Percentiles rank a stretch among this genome's conserved stretches.
Conservation (phyloP, 805 yeast genomes). For the Danielozyma ontarioensis region DNA sequence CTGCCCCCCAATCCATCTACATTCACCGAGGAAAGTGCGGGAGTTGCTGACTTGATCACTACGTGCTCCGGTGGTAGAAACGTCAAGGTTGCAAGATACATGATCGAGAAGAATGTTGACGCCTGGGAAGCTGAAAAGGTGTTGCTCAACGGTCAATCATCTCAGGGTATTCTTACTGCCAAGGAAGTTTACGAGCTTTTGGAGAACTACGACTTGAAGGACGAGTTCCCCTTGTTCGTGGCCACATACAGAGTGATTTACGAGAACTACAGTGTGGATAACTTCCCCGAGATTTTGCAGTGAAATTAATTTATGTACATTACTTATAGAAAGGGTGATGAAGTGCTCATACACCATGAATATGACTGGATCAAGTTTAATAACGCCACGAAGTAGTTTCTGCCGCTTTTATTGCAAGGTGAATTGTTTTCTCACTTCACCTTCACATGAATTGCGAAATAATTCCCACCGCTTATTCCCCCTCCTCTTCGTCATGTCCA, state of each 20-base stretch:
- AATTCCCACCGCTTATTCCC: no score
- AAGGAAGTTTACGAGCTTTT: slow-evolving; percentile 88
- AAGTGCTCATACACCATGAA: no score
- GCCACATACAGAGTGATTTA: slow-evolving; percentile 81
- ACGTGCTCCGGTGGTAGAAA: slow-evolving; percentile 98
- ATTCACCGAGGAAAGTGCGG: slow-evolving; percentile 90
- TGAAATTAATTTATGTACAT: slow-evolving; percentile 2
- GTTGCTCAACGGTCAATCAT: slow-evolving; percentile 89
- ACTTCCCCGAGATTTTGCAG: slow-evolving; percentile 68
- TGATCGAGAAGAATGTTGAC: slow-evolving; percentile 73
- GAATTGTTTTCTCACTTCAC: no score
- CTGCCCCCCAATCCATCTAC: slow-evolving; percentile 72
- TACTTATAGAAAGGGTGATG: slow-evolving; percentile 1
- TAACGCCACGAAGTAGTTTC: no score
- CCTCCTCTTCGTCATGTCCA: no score
- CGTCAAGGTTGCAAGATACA: slow-evolving; percentile 81
- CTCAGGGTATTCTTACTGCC: slow-evolving; percentile 91
- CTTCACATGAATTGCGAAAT: no score
- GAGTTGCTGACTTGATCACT: slow-evolving; percentile 97
- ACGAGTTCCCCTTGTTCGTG: slow-evolving; percentile 77
- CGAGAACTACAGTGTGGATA: slow-evolving; percentile 67
- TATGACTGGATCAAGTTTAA: no score
- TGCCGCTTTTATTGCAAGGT: no score
- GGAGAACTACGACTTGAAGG: slow-evolving; percentile 42
- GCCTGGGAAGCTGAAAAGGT: slow-evolving; percentile 82